These are phyloP conservation scores for Beauveria pseudobassiana DNA, from an alignment of 2,329 filamentous ascomycete genomes.

Conservation along the genomic window DNA sequence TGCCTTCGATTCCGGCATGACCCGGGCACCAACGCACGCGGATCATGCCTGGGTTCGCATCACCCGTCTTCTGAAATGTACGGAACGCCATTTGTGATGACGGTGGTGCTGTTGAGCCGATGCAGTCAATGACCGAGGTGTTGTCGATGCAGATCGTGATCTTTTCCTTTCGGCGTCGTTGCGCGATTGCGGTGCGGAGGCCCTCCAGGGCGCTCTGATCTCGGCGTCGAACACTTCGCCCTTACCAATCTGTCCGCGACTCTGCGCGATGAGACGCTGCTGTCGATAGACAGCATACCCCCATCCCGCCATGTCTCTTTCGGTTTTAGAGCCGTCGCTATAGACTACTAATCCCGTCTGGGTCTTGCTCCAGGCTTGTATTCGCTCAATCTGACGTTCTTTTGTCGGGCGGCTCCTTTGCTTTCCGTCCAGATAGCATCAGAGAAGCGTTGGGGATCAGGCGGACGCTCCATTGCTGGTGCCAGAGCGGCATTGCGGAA, in stretches of 20 bases:
- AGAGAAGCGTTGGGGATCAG: no score
- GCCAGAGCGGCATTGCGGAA: no score
- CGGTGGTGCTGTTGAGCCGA: neutral
- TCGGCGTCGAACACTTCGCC: slow-evolving; percentile 7
- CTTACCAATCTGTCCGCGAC: neutral
- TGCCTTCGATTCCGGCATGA: slow-evolving; percentile 1
- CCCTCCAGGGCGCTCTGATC: neutral
- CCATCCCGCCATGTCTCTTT: neutral
- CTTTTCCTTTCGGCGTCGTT: neutral
- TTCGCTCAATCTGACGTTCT: no score
- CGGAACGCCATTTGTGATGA: slow-evolving; percentile 5
- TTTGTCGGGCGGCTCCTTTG: no score
- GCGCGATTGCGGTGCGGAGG: neutral
- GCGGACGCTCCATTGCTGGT: no score
- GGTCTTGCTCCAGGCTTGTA: no score
- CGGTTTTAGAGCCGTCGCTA: no score
- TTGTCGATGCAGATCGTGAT: slow-evolving; percentile 10
- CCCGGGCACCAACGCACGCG: slow-evolving; percentile 1
- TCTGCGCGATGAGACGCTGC: neutral
- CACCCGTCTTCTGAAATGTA: neutral
- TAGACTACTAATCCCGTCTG: no score
- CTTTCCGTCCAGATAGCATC: no score
- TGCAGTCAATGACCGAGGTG: slow-evolving; percentile 4
- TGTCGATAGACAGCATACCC: slow-evolving; percentile 4
- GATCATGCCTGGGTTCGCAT: neutral